These are phyloP conservation scores for Xylaria sp. DNA, from an alignment of 2,329 filamentous ascomycete species.

Conservation along the genomic window DNA sequence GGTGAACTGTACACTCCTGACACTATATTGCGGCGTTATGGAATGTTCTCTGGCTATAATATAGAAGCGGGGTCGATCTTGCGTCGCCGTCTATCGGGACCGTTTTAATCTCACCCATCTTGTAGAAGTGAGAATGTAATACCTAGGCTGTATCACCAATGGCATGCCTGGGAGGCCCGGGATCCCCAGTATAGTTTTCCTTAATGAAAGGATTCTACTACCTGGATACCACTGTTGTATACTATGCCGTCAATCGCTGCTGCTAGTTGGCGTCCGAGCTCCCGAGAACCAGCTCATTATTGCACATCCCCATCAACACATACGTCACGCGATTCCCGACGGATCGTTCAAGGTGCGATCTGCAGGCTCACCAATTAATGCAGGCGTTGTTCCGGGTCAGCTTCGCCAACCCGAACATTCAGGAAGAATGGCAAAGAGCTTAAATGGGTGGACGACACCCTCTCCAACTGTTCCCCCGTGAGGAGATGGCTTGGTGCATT, in stretches of 20 bases:
- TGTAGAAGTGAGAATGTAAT: background rate
- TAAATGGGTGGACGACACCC: slow-evolving; percentile 1
- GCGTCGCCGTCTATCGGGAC: background rate
- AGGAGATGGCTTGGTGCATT: slow-evolving; percentile 1
- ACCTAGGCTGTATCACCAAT: background rate
- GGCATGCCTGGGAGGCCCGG: no score
- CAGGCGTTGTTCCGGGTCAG: slow-evolving; percentile 1
- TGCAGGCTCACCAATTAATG: slow-evolving; percentile 15
- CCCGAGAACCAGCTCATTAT: background rate
- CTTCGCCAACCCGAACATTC: background rate
- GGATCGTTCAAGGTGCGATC: slow-evolving; percentile 1
- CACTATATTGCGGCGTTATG: background rate
- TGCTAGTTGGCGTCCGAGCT: background rate
- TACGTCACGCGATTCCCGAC: background rate
- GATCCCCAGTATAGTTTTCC: background rate
- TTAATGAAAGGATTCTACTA: background rate
- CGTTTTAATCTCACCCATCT: background rate
- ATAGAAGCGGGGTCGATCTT: background rate
- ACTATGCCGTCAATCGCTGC: background rate
- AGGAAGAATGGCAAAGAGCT: background rate
- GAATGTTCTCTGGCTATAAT: background rate
- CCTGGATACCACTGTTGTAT: background rate
- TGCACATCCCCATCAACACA: background rate
- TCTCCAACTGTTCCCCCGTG: background rate
- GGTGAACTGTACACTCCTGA: background rate